Evolutionary conservation across 176 grass and related monocot genomes (phyloP), one percentile per base, ranked within the genome.

Genomic region (Oropetium thomaeum): DNA sequence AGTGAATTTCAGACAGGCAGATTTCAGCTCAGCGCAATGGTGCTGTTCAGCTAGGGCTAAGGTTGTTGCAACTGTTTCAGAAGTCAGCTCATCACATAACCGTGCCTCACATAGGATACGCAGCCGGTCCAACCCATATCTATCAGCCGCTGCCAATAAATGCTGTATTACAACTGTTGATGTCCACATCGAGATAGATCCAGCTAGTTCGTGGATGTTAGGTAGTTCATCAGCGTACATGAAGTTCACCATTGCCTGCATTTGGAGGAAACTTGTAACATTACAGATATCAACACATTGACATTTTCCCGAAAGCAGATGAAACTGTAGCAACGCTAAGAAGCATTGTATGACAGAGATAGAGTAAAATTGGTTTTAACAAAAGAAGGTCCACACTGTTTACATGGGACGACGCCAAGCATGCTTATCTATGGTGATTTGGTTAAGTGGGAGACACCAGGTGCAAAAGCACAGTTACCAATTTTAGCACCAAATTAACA

Each of bases 41-140:
- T 96, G 89, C 54, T 92, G 93, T 77, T 96, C 93, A 42, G 93
- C 93, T 25, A 96, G 82, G 70, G 89, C 93, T 62, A 96, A 80
- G 8, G 93, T 96, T 70, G 93, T 85, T 82, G 89, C 93, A 65
- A 92, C 93, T 66, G 87, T 96, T 75, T 85, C 89, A 73, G 93
- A 74, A 77, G 86, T 92, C 58, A 96, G 67, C 47, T 89, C 83
- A 44, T 86, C 86, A 85, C 89, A 92, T 82, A 96, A 48, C 61
- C 87, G 89, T 70, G 45, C 84, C 67, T 96, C 93, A 65, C 93
- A 96, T 26, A 96, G 73, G 55, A 90, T 62, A 52, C 89, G 77
- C 44, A 96, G 59, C 10, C 93, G 86, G 41, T 92, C 93, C 44
- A 96, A 51, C 25, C 93, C 93, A 87, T 92, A 96, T 80, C 89